A percentile compares a stretch with the other conserved stretches of the same genome.
These are phyloP conservation scores for Populus tremula DNA, from an alignment of 345 rosid species.

Conservation along the genomic window DNA sequence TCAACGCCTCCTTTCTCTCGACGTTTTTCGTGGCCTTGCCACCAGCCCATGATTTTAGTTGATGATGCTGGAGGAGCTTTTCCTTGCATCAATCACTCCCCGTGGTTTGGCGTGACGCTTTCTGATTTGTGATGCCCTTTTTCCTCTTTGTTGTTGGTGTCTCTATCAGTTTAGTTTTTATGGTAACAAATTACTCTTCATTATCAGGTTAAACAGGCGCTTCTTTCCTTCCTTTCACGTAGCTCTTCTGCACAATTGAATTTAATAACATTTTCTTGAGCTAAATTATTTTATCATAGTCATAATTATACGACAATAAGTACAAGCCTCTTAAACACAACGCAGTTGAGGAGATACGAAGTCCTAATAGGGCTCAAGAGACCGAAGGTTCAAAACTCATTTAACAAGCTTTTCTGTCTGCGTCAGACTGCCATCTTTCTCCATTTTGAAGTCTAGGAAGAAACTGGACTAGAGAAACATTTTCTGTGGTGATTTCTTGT, in stretches of 20 bases:
- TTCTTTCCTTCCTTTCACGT: not conserved
- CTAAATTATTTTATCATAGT: not conserved
- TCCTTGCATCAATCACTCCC: slow-evolving; percentile 59
- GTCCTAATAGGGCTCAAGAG: not conserved
- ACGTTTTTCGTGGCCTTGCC: slow-evolving; percentile 62
- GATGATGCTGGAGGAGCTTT: slow-evolving; percentile 66
- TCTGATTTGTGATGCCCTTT: slow-evolving; percentile 66
- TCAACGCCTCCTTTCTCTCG: slow-evolving; percentile 52
- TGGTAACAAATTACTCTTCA: slow-evolving; percentile 27
- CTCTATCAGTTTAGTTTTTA: slow-evolving; percentile 43
- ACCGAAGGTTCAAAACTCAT: not conserved
- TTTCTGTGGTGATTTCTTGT: not conserved
- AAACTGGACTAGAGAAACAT: not conserved
- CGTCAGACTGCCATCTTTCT: not conserved
- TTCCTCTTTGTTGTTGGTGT: slow-evolving; percentile 57
- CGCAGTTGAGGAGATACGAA: not conserved
- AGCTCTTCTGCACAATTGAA: not conserved
- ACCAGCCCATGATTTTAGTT: slow-evolving; percentile 61
- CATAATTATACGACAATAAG: not conserved
- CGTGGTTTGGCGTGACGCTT: slow-evolving; percentile 56
- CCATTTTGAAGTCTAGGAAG: not conserved
- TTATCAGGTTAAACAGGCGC: not conserved
- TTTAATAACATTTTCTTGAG: not conserved
- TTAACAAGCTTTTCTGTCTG: not conserved
- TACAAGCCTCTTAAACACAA: not conserved